Evolutionary conservation across 148 eudicot genomes (phyloP).

Genomic region (Fagopyrum esculentum): DNA sequence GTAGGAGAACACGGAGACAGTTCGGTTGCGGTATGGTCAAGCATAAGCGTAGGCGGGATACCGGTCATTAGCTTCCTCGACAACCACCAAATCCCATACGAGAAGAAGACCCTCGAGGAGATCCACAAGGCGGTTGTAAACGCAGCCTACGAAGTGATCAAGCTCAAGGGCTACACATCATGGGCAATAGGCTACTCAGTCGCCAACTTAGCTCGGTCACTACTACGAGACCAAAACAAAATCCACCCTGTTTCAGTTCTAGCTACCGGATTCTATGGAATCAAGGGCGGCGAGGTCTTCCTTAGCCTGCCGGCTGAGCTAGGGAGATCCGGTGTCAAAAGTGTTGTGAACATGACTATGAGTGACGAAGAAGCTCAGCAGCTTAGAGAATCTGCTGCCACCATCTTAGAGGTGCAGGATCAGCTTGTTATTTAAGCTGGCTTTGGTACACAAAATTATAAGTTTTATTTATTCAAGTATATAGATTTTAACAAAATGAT

Average conservation of each 20-base stretch:
- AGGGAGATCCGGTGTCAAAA: slow-evolving; percentile 70
- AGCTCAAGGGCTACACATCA: slow-evolving; percentile 88
- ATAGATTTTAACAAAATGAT: neutral
- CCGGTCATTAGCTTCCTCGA: slow-evolving; percentile 72
- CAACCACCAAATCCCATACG: slow-evolving; percentile 54
- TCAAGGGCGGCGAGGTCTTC: slow-evolving; percentile 58
- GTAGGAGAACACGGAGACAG: slow-evolving; percentile 97
- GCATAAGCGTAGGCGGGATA: slow-evolving; percentile 92
- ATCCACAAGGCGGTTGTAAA: slow-evolving; percentile 74
- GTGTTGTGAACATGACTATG: slow-evolving; percentile 64
- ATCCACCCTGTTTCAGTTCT: slow-evolving; percentile 86
- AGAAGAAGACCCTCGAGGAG: slow-evolving; percentile 53
- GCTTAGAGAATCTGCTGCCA: slow-evolving; percentile 55
- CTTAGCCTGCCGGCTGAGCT: slow-evolving; percentile 87
- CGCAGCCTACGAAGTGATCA: slow-evolving; percentile 85
- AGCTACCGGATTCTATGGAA: slow-evolving; percentile 82
- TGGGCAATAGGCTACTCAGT: slow-evolving; percentile 98
- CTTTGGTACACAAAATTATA: neutral
- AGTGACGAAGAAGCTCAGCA: slow-evolving; percentile 53
- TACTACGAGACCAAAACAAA: slow-evolving; percentile 66
- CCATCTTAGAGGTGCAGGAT: slow-evolving; percentile 60
- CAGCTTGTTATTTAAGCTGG: slow-evolving; percentile 31
- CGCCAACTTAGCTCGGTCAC: slow-evolving; percentile 62
- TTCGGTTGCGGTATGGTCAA: slow-evolving; percentile 95
- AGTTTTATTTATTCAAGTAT: neutral